These are phyloP conservation scores for Ophiocordyceps australis DNA, from an alignment of 2,329 filamentous ascomycete genomes.

Conservation along the genomic window DNA sequence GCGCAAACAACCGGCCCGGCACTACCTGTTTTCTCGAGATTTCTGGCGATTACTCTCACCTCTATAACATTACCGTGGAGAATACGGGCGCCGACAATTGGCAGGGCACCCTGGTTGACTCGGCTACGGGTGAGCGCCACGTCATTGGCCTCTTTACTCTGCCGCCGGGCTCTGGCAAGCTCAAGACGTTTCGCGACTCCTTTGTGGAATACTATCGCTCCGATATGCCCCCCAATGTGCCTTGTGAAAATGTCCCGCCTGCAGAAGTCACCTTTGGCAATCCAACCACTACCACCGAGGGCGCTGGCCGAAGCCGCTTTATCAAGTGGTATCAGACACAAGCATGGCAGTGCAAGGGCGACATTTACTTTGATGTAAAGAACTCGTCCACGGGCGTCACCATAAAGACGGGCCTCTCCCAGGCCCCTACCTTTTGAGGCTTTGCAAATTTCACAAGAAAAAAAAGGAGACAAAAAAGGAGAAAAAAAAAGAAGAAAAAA, in stretches of 20 bases:
- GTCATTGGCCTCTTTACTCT: slow-evolving; percentile 5
- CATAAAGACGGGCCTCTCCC: too few relatives aligned
- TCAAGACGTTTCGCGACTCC: slow-evolving; percentile 1
- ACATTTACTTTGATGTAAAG: too few relatives aligned
- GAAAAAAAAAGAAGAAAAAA: slow-evolving; percentile 3
- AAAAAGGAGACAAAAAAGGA: not conserved
- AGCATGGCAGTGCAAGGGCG: too few relatives aligned
- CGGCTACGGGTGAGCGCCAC: slow-evolving; percentile 1
- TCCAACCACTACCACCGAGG: not conserved
- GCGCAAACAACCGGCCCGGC: slow-evolving; percentile 8
- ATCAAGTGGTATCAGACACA: too few relatives aligned
- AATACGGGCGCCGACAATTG: slow-evolving; percentile 4
- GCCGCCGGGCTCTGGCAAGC: slow-evolving; percentile 2
- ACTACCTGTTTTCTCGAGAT: slow-evolving; percentile 6
- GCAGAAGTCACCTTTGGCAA: not conserved
- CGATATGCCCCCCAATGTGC: not conserved
- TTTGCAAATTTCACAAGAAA: too few relatives aligned
- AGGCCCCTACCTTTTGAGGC: too few relatives aligned
- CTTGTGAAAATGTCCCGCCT: not conserved
- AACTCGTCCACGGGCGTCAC: too few relatives aligned
- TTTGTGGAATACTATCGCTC: slow-evolving; percentile 4
- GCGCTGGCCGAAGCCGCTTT: too few relatives aligned
- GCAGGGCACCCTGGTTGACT: slow-evolving; percentile 5
- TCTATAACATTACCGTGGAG: slow-evolving; percentile 5
- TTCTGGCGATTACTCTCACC: slow-evolving; percentile 3